Conservation (phyloP, 2,329 filamentous ascomycete genomes). For the Penicillium olsonii region DNA sequence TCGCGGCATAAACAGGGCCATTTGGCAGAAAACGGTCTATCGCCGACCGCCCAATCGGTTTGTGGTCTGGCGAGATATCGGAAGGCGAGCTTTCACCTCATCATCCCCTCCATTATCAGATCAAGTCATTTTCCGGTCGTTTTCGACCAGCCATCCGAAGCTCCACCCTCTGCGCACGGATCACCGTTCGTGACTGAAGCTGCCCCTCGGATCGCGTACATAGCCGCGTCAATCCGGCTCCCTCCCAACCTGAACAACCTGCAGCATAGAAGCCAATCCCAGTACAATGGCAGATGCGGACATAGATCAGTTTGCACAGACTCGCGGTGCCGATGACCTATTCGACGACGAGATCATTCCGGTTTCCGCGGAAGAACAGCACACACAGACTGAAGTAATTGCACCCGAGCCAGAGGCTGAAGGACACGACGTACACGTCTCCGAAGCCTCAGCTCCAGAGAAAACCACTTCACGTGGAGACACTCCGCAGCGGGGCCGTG, state of each 20-base stretch:
- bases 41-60: not conserved
- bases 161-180: constrained; percentile 20
- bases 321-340: constrained; percentile 51
- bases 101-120: not conserved
- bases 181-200: constrained; percentile 23
- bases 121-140: not conserved
- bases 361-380: constrained; percentile 38
- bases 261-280: not conserved
- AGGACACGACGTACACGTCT: constrained; percentile 14
- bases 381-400: constrained; percentile 23
- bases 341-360: constrained; percentile 55
- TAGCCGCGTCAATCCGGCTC: constrained; percentile 12
- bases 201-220: constrained; percentile 22
- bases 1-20: not conserved
- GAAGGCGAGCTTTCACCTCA: not conserved
- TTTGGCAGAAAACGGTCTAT: not conserved
- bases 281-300: constrained; percentile 18
- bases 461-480: constrained; percentile 25
- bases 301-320: constrained; percentile 53
- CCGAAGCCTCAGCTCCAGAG: constrained; percentile 16
- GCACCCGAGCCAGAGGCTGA: constrained; percentile 15
- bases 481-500: constrained; percentile 30
- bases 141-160: not conserved
- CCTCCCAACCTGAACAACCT: not conserved
- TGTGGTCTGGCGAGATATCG: not conserved